A percentile compares a stretch with the other conserved stretches of the same genome.
Conservation (phyloP, 2,329 filamentous ascomycete species). For the Tothia fuscella region DNA sequence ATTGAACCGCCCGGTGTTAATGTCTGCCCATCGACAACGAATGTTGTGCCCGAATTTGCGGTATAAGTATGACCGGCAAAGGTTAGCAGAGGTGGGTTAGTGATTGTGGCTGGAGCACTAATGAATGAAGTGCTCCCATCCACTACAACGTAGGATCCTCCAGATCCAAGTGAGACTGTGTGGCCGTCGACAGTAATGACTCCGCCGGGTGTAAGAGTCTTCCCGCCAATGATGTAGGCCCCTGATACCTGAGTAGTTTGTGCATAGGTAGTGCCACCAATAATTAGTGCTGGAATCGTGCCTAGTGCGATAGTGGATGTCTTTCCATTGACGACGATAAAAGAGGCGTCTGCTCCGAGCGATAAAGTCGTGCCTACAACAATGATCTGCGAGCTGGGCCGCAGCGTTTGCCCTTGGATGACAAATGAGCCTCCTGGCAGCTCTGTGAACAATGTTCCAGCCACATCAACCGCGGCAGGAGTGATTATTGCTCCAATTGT, state of each 20-base stretch:
- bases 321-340: conserved; percentile 9
- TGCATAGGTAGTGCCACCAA: conserved; percentile 8
- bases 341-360: conserved; percentile 12
- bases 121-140: conserved; percentile 9
- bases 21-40: conserved; percentile 10
- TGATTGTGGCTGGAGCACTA: not conserved
- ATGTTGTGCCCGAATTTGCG: conserved; percentile 11
- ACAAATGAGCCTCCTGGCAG: conserved; percentile 22
- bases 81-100: conserved; percentile 9
- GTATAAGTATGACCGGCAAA: conserved; percentile 10
- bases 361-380: conserved; percentile 20
- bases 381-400: conserved; percentile 25
- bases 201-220: conserved; percentile 11
- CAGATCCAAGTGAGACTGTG: conserved; percentile 9
- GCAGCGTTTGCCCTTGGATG: conserved; percentile 26
- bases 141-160: conserved; percentile 6
- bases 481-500: conserved; percentile 18
- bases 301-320: not conserved
- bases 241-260: not conserved
- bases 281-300: conserved; percentile 1
- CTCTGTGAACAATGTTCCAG: conserved; percentile 18
- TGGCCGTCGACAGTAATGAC: conserved; percentile 8
- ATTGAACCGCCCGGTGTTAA: conserved; percentile 11
- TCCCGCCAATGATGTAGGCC: conserved; percentile 10
- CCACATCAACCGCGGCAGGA: conserved; percentile 21